Evolutionary conservation across 306 rosid genomes (phyloP), one percentile per base, ranked within the genome.

Genomic region (Medicago arabica): DNA sequence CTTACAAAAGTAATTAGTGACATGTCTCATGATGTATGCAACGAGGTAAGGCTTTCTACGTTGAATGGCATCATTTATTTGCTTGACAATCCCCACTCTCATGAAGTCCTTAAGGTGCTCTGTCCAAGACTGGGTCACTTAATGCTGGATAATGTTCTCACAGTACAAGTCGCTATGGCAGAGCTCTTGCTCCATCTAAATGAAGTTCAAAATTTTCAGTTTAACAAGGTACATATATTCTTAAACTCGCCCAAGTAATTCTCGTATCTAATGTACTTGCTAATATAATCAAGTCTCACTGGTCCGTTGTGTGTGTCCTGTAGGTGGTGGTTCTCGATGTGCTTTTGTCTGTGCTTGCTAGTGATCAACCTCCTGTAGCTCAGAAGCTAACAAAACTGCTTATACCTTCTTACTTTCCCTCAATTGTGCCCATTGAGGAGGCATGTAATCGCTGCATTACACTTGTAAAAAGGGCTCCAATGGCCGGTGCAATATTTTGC

Each of bases 401-500:
- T 67, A 67, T 92, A 67, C 96, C 97, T 36, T 92, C 97, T 3
- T 95, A 95, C 82, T 92, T 95, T 66, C 97, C 97, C 69, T 81
- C 91, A 39, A 90, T 80, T 78, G 78, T 86, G 70, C 78, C 97
- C 7, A 68, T 79, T 57, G 88, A 87, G 72, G 97, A 88, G 84
- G 97, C 98, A 68, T 95, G 98, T 63, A 89, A 79, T 75, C 97
- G 97, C 66, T 95, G 98, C 79, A 73, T 83, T 78, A 90, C 92
- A 34, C 97, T 95, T 31, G 57, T 95, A 67, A 90, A 72, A 80
- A 84, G 97, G 78, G 88, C 97, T 81, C 98, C 98, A 19, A 43
- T 69, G 83, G 97, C 97, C 72, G 98, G 98, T 10, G 93, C 97
- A 80, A 95, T 83, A 77, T 95, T 95, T 87, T 92, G 96, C 66